Conservation (phyloP, 164 flowering plant species). For the Taxillus chinensis region DNA sequence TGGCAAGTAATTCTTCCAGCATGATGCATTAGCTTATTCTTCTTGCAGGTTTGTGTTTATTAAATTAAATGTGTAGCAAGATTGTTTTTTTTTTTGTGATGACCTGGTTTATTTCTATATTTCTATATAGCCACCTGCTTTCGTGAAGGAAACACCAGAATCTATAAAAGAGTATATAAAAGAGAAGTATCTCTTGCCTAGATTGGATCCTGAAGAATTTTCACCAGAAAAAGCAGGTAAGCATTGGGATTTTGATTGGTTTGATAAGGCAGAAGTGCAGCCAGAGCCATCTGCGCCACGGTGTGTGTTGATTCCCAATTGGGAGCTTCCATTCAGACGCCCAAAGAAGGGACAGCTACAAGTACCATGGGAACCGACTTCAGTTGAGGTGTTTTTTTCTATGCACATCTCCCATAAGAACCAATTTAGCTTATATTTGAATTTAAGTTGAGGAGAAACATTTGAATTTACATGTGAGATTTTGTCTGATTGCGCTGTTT, state of each 20-base stretch:
- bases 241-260: conserved; percentile 98
- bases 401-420: not conserved
- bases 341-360: conserved; percentile 14
- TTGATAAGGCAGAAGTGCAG: conserved; percentile 52
- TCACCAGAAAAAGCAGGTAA: conserved; percentile 67
- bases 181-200: conserved; percentile 61
- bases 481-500: not conserved
- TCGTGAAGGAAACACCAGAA: conserved; percentile 60
- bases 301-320: conserved; percentile 50
- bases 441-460: no score
- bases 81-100: not conserved
- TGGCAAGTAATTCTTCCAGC: no score
- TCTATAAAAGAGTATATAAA: conserved; percentile 56
- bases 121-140: conserved; percentile 71
- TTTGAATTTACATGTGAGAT: not conserved
- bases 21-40: no score
- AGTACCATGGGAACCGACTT: conserved; percentile 61
- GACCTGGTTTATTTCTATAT: conserved; percentile 2
- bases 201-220: conserved; percentile 66
- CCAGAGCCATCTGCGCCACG: conserved; percentile 75
- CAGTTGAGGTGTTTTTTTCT: conserved; percentile 49
- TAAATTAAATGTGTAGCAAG: not conserved
- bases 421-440: no score
- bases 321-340: conserved; percentile 86
- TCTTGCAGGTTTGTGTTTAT: no score